Base-by-base conservation (phyloP, 352 stramenopile genomes). In the Proteromonas lacertae region DNA sequence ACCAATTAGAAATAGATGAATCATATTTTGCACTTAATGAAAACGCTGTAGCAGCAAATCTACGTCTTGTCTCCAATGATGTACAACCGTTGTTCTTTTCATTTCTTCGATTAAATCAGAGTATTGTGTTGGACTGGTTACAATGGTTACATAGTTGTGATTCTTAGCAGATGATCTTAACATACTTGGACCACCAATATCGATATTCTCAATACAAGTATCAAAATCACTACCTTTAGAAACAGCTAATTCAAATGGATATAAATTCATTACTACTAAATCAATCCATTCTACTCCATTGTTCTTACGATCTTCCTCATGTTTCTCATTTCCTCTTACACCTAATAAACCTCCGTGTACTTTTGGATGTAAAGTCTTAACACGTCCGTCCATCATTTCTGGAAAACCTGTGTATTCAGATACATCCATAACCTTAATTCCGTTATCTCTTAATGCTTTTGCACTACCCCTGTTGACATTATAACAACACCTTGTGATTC, bases 151-250 rank as follows among this genome's bases (percentile, higher is more conserved):
- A 37, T 83, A 84, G 0, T 48, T 50, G 64, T 96, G 83, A 62
- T 98, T 98, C 64, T 98, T 98, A 36, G 86, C 82, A 21, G 82
- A 92, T 30, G 77, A 92, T 32, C 87, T 74, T 24, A 99, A 60
- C 87, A 99, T 99, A 35, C 68, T 90, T 14, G 87, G 87, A 9
- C 87, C 87, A 30, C 87, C 87, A 57, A 99, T 99, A 54, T 99
- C 87, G 51, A 99, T 95, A 62, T 99, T 99, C 55, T 99, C 87
- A 48, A 99, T 90, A 62, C 83, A 96, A 46, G 81, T 90, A 50
- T 90, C 80, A 49, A 96, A 96, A 43, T 73, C 61, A 17, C 64
- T 46, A 18, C 61, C 66, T 26, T 53, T 65, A 13, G 72, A 68
- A 12, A 99, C 84, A 2, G 87, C 93, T 2, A 67, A 63, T 49